Evolutionary conservation across 352 stramenopile genomes (phyloP).

Genomic region (Globisporangium viniferum): DNA sequence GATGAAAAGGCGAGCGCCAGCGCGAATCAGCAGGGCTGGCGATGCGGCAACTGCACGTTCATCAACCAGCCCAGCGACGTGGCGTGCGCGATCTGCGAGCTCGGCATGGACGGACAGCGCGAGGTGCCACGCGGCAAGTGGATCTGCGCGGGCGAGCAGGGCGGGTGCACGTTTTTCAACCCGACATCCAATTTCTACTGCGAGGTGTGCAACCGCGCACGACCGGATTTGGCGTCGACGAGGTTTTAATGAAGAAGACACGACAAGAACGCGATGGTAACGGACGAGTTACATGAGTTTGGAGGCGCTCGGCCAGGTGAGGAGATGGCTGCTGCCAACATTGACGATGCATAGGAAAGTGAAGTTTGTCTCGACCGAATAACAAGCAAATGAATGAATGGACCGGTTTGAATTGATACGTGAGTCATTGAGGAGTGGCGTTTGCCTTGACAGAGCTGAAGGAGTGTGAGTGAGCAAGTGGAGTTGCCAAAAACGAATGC

Average conservation of each 20-base stretch:
- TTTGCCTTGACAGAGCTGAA: neutral
- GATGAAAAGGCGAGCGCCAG: slow-evolving; percentile 17
- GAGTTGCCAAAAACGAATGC: neutral
- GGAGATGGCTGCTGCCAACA: neutral
- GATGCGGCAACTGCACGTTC: slow-evolving; percentile 84
- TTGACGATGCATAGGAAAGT: neutral
- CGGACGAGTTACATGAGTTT: neutral
- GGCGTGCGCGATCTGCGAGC: slow-evolving; percentile 77
- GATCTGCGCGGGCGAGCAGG: slow-evolving; percentile 80
- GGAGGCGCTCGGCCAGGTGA: neutral
- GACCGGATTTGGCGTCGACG: slow-evolving; percentile 65
- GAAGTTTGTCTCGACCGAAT: neutral
- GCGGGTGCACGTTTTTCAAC: slow-evolving; percentile 89
- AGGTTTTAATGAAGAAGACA: slow-evolving; percentile 42
- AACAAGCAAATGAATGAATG: neutral
- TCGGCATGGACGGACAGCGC: slow-evolving; percentile 74
- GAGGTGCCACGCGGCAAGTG: slow-evolving; percentile 81
- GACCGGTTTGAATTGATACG: neutral
- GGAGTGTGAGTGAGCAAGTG: neutral
- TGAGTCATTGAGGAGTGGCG: no score
- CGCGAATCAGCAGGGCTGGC: slow-evolving; percentile 57
- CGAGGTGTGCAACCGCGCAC: slow-evolving; percentile 86
- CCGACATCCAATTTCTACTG: slow-evolving; percentile 80
- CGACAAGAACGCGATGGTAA: neutral
- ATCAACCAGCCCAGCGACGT: slow-evolving; percentile 76